Base-by-base conservation (phyloP, 768 basidiomycete species). In the Trametes elegans region DNA sequence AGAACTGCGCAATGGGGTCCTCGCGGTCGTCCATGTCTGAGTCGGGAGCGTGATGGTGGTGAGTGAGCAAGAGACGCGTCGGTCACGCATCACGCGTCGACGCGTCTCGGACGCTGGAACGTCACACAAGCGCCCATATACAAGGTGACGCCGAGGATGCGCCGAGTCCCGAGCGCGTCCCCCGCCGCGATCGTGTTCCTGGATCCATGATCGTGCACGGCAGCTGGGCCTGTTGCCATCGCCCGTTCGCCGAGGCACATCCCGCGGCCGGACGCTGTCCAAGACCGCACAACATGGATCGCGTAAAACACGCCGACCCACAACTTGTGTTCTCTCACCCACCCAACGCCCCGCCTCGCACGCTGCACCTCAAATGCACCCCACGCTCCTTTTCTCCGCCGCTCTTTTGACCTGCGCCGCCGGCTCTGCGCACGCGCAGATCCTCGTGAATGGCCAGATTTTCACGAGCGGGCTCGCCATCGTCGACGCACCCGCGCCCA, bases 1-100 rank as follows among this genome's bases (percentile, higher is more conserved):
- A 94, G 74, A 93, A 88, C 58, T 85, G 83, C 45, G 73, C 68
- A 58, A 87, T 79, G 24, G 88, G 88, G 73, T 92, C 88, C 46
- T 80, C 76, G 62, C 60, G 55, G 63, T 81, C 74, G 73, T 88
- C 83, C 87, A 90, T 89, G 46, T 34, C 40, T 29, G 26, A 10
- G 19, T 23, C 31, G 19, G 27, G 35, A 18, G 18, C 10, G 16
- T 32, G 50, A 55, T 68, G 57, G 62, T 58, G 43, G 49, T 39
- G 19, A 11, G 44, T 24, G 46, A 53, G 53, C 38, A 28, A 53
- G 60, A 51, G 62, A 57, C 66, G 66, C 66, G 66, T 60, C 59
- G 49, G 57, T 42, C 41, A 57, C 57, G 44, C 24, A 11, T 59
- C 48, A 58, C 62, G 61, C 54, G 53, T 53, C 36, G 46, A 54